Percentiles rank a stretch among this genome's conserved stretches.
These are phyloP conservation scores for Flaveria bidentis DNA, from an alignment of 129 eudicot species.

Conservation along the genomic window DNA sequence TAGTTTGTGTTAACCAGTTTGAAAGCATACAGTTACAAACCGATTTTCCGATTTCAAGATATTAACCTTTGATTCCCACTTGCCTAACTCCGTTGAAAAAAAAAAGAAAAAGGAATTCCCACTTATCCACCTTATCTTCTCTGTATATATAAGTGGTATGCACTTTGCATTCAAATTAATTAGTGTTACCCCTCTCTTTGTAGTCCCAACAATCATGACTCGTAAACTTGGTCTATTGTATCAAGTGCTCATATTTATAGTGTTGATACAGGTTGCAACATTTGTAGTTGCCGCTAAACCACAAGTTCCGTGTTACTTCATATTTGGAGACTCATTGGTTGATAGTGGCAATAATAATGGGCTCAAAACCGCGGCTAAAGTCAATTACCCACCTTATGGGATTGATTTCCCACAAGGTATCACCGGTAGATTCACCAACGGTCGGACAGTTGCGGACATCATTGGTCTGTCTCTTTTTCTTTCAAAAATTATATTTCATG, in stretches of 20 bases:
- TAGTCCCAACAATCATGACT: conserved; percentile 18
- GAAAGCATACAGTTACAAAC: too few species aligned
- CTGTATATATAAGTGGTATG: conserved; percentile 12
- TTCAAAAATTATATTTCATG: background rate
- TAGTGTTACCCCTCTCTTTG: background rate
- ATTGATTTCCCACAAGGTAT: conserved; percentile 55
- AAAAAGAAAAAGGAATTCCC: background rate
- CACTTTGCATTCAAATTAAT: background rate
- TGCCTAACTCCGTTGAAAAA: conserved; percentile 1
- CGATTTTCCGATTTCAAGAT: too few species aligned
- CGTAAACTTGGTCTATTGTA: background rate
- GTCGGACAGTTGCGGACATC: conserved; percentile 42
- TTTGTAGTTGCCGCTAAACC: conserved; percentile 9
- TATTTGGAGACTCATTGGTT: conserved; percentile 39
- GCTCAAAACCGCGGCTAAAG: conserved; percentile 43
- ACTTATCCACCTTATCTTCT: background rate
- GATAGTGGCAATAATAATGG: conserved; percentile 37
- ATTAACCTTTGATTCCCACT: background rate
- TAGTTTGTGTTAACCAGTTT: background rate
- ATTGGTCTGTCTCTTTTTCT: conserved; percentile 30
- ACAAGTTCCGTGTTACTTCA: conserved; percentile 39
- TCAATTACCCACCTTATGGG: conserved; percentile 62
- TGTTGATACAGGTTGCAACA: conserved; percentile 2
- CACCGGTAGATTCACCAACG: conserved; percentile 70
- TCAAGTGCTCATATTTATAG: background rate